Evolutionary conservation across 2,329 filamentous ascomycete genomes (phyloP).

Genomic region (Cytospora chrysosperma): DNA sequence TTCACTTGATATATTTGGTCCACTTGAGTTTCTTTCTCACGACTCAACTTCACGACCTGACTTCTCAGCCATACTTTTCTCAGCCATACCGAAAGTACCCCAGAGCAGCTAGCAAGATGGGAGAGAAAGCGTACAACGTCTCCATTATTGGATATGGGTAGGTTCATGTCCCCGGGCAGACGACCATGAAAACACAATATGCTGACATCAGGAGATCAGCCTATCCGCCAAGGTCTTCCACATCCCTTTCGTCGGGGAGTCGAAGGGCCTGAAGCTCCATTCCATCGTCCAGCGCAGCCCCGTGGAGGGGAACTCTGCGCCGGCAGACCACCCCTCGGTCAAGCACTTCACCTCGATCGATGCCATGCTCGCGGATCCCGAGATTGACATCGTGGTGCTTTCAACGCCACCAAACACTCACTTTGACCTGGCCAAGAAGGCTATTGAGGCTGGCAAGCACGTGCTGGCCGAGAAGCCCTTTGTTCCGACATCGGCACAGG

Average conservation of each 20-base stretch:
- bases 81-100: no score
- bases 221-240: conserved; percentile 66
- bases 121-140: conserved; percentile 30
- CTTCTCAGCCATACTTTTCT: no score
- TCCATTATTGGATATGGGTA: conserved; percentile 33
- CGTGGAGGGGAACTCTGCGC: conserved; percentile 62
- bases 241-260: conserved; percentile 71
- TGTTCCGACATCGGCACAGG: conserved; percentile 68
- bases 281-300: conserved; percentile 75
- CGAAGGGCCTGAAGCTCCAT: conserved; percentile 65
- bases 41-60: no score
- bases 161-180: not conserved
- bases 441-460: conserved; percentile 70
- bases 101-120: conserved; percentile 8
- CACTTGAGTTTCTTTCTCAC: no score
- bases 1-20: no score
- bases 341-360: conserved; percentile 64
- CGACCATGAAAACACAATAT: no score
- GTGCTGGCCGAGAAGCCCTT: conserved; percentile 84
- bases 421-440: conserved; percentile 61
- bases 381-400: conserved; percentile 68
- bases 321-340: conserved; percentile 63
- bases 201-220: conserved; percentile 33
- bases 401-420: conserved; percentile 72
- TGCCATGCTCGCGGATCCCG: conserved; percentile 62